These are phyloP conservation scores for Chaetomium globosum DNA, from an alignment of 2,329 filamentous ascomycete species.

Conservation along the genomic window DNA sequence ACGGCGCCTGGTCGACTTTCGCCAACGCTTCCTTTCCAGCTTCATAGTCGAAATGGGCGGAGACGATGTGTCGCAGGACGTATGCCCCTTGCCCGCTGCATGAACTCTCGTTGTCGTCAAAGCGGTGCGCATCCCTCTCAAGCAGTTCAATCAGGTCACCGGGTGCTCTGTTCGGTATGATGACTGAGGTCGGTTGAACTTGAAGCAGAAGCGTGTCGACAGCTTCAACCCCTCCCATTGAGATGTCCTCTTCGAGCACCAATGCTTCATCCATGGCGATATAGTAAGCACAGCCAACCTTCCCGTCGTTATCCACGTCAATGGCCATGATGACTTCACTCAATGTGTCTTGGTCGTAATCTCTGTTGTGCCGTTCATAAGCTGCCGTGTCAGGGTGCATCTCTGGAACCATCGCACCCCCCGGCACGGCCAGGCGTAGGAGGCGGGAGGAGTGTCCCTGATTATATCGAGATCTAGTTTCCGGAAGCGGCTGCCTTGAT, in stretches of 20 bases:
- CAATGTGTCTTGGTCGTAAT: slow-evolving; percentile 42
- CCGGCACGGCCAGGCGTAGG: background rate
- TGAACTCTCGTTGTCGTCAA: slow-evolving; percentile 34
- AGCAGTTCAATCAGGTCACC: slow-evolving; percentile 46
- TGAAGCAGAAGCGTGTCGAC: slow-evolving; percentile 64
- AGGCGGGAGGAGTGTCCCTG: background rate
- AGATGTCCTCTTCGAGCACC: slow-evolving; percentile 75
- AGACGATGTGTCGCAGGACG: slow-evolving; percentile 67
- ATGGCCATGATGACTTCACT: slow-evolving; percentile 79
- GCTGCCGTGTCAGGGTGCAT: background rate
- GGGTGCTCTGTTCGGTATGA: slow-evolving; percentile 54
- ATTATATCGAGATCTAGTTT: background rate
- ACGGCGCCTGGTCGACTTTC: slow-evolving; percentile 56
- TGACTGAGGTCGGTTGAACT: slow-evolving; percentile 57
- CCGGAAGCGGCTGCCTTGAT: background rate
- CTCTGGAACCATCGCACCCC: background rate
- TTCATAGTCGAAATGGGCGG: slow-evolving; percentile 72
- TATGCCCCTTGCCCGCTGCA: slow-evolving; percentile 38
- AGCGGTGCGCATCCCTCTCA: slow-evolving; percentile 41
- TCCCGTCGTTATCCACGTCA: slow-evolving; percentile 69
- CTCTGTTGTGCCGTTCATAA: slow-evolving; percentile 8
- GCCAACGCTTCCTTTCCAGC: slow-evolving; percentile 67
- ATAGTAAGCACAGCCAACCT: slow-evolving; percentile 84
- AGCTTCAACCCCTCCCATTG: slow-evolving; percentile 67
- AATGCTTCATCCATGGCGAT: slow-evolving; percentile 69